A percentile compares a stretch with the other conserved stretches of the same genome.
These are phyloP conservation scores for Abortiporus biennis DNA, from an alignment of 1,284 basidiomycete genomes.

Conservation along the genomic window DNA sequence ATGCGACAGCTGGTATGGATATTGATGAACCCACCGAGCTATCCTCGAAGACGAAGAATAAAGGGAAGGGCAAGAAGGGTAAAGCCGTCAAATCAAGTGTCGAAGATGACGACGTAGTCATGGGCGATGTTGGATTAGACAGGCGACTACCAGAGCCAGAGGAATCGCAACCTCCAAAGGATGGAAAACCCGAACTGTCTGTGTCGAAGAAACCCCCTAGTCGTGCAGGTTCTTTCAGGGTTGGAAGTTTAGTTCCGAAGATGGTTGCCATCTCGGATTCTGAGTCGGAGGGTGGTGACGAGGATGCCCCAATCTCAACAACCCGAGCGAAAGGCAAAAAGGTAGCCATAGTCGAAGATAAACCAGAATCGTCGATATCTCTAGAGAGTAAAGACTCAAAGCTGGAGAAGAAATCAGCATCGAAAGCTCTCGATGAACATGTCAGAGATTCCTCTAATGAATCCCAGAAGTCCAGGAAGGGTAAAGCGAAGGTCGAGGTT, in stretches of 20 bases:
- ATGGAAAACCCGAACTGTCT: neutral
- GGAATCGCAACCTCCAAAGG: neutral
- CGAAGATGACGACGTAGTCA: neutral
- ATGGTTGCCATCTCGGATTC: conserved; percentile 22
- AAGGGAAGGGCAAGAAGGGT: neutral
- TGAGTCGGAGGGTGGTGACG: conserved; percentile 19
- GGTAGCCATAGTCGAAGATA: neutral
- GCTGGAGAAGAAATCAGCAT: neutral
- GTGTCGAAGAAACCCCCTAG: neutral
- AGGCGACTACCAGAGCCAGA: neutral
- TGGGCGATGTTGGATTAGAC: conserved; percentile 1
- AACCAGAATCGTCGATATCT: neutral
- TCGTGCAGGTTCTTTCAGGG: neutral
- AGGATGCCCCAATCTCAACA: conserved; percentile 1
- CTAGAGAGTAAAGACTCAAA: neutral
- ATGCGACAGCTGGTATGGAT: conserved; percentile 21
- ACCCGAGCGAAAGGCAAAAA: neutral
- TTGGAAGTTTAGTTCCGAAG: too few species aligned
- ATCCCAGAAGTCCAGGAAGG: conserved; percentile 4
- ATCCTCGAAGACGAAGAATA: neutral
- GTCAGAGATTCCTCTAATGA: neutral
- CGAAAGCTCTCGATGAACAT: too few species aligned
- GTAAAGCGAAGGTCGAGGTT: conserved; percentile 14
- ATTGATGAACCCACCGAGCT: conserved; percentile 8
- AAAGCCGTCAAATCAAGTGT: neutral